Base-by-base conservation (phyloP, 768 basidiomycete species). In the Leccinum broughii region DNA sequence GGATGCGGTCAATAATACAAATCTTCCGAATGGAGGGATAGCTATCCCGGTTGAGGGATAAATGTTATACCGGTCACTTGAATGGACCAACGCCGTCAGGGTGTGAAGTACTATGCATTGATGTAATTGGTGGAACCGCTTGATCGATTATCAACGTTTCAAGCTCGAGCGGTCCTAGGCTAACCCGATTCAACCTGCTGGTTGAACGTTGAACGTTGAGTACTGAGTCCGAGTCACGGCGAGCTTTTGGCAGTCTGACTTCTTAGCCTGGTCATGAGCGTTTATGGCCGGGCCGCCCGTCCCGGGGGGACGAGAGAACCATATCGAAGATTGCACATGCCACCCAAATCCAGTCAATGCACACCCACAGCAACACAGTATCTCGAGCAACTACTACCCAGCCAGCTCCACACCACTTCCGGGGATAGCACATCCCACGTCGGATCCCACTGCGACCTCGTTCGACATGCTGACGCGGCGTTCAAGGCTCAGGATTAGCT, bases 21-120 rank as follows among this genome's bases (percentile, higher is more conserved):
- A 61, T 53, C 39, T 1, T 35, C 68, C 28, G 60, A 57, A 62
- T 63, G 37, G 44, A 53, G 20, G 26, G 51, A 59, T 30, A 54
- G 14, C n/a, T 41, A 28, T 53, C 53, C 24, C 37, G 20, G 11
- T 46, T 13, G 44, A 11, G 44, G 44, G 44, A 46, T 46, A 46
- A 46, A 46, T 11, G 6, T 46, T 20, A 11, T 46, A 11, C n/a
- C 44, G 44, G 44, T 46, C 20, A 46, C n/a, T 46, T 46, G 44
- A 46, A 46, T 20, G 44, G 44, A 46, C 10, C 20, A 46, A 20
- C 11, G 44, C 44, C 4, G 51, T 39, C 20, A 32, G 14, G 53
- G 50, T 54, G 54, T 17, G 28, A 51, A 57, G 44, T 26, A 35
- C 44, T 46, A 46, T 20, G 20, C 10, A 46, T 46, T 46, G 9